Percentiles rank a stretch among this genome's conserved stretches.
Evolutionary conservation across 805 yeast genomes (phyloP).

Genomic region (Nakazawaea laoshanensis): DNA sequence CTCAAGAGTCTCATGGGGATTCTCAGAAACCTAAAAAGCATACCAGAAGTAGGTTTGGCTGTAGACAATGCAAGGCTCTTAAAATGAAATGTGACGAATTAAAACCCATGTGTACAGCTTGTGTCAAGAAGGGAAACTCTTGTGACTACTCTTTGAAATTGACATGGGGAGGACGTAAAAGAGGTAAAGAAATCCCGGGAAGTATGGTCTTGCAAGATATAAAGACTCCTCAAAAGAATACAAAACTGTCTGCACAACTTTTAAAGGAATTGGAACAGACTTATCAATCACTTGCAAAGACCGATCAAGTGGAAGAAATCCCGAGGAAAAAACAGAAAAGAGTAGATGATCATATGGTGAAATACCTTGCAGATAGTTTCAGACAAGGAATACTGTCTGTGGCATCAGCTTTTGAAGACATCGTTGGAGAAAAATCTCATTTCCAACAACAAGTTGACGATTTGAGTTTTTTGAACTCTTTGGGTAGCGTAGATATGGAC

Average conservation of each 20-base stretch:
- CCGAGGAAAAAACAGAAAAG: slow-evolving; percentile 1
- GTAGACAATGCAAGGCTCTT: slow-evolving; percentile 50
- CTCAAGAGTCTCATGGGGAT: too few relatives aligned
- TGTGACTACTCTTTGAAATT: slow-evolving; percentile 62
- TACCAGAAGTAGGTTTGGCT: slow-evolving; percentile 48
- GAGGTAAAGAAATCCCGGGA: not conserved
- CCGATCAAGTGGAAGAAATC: not conserved
- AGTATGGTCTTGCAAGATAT: not conserved
- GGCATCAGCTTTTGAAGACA: slow-evolving; percentile 6
- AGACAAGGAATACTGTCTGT: slow-evolving; percentile 7
- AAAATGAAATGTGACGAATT: slow-evolving; percentile 65
- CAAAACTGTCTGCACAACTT: too few relatives aligned
- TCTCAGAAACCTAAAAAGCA: slow-evolving; percentile 14
- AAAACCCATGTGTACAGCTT: slow-evolving; percentile 54
- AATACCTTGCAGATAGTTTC: slow-evolving; percentile 1
- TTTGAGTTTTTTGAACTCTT: slow-evolving; percentile 1
- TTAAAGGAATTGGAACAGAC: not conserved
- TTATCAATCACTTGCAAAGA: not conserved
- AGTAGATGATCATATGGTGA: not conserved
- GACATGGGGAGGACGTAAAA: slow-evolving; percentile 66
- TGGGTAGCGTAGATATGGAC: slow-evolving; percentile 1
- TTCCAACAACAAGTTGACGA: not conserved
- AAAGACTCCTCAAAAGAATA: too few relatives aligned
- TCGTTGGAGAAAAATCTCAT: slow-evolving; percentile 1
- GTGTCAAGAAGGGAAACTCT: slow-evolving; percentile 32